Conservation (phyloP, 352 stramenopile species). For the Globisporangium nodosum region DNA sequence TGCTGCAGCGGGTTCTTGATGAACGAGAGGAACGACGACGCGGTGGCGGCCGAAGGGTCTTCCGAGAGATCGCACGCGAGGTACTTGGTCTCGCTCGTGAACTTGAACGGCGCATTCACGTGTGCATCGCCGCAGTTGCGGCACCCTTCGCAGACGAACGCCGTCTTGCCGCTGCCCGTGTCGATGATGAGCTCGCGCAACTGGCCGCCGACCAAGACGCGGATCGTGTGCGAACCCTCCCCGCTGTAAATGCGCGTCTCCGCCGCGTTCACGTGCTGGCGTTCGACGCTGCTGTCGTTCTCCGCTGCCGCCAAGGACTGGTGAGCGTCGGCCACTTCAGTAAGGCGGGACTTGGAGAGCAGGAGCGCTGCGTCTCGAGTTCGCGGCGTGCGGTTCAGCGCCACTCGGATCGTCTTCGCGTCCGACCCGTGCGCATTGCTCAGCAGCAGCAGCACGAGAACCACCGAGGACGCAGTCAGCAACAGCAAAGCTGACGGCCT, state of each 20-base stretch:
- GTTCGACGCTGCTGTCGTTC: neutral
- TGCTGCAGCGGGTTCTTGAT: slow-evolving; percentile 17
- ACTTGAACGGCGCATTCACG: slow-evolving; percentile 66
- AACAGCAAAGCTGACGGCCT: neutral
- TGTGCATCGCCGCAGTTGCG: slow-evolving; percentile 82
- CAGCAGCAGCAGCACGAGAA: neutral
- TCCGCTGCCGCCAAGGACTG: neutral
- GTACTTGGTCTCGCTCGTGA: slow-evolving; percentile 43
- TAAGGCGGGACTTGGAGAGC: neutral
- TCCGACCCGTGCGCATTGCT: neutral
- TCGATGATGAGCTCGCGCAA: slow-evolving; percentile 92
- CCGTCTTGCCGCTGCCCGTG: slow-evolving; percentile 93
- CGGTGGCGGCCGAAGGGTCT: slow-evolving; percentile 12
- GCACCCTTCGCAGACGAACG: slow-evolving; percentile 93
- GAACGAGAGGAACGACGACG: neutral
- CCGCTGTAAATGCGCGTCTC: slow-evolving; percentile 22
- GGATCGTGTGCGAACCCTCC: slow-evolving; percentile 71
- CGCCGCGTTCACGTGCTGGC: slow-evolving; percentile 1
- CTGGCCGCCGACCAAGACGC: slow-evolving; percentile 57
- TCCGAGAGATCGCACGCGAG: slow-evolving; percentile 38
- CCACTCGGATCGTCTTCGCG: slow-evolving; percentile 6
- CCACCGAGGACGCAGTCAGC: neutral
- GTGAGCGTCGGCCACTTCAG: neutral
- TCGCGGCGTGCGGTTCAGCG: slow-evolving; percentile 2
- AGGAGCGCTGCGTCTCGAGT: slow-evolving; percentile 1